Evolutionary conservation across 2,329 filamentous ascomycete genomes (phyloP), one percentile per base, ranked within the genome.

Genomic region (Colletotrichum sp.): DNA sequence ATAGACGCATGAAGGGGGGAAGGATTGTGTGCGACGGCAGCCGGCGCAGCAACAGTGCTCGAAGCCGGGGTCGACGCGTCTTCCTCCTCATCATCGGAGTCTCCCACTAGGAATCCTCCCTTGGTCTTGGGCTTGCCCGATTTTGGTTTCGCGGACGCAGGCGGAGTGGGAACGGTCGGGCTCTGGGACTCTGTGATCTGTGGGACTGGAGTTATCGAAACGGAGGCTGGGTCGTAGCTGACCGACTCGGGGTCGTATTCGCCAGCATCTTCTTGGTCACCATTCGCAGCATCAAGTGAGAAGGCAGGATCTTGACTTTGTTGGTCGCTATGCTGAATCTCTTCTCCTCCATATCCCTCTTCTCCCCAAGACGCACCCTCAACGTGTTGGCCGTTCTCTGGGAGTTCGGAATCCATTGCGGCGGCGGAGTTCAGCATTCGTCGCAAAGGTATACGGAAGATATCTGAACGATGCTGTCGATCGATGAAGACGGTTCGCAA

Each of bases 71-170:
- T 73, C 10, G 67, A 59, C 59, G 69, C 79, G 32, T 84, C 81
- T 5, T 90, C 90, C 79, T 91, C 90, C 79, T 91, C 90, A 38
- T 90, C 89, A 78, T 92, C 90, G 34, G 90, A 92, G 69, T 89
- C 90, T 81, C 89, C 90, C 79, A 92, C 87, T 81, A 92, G 84
- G 83, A 92, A 92, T 59, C 90, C 90, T 56, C 90, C 90, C 28
- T 89, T 88, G 76, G 88, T 90, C 82, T 91, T 91, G 38, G 89
- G 91, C 83, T 93, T 93, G 74, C 84, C 78, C 6, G 81, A 43
- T 74, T 77, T 84, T 85, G 78, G 36, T 61, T 77, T 77, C 14
- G 69, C 30, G 32, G 75, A 71, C 28, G 76, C 56, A 48, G 67
- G 67, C 61, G 76, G 16, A 64, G 65, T 61, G 38, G 81, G 81